phyloP scores from a whole-genome alignment of 148 eudicot genomes.

The Salicornia ramosissima region DNA sequence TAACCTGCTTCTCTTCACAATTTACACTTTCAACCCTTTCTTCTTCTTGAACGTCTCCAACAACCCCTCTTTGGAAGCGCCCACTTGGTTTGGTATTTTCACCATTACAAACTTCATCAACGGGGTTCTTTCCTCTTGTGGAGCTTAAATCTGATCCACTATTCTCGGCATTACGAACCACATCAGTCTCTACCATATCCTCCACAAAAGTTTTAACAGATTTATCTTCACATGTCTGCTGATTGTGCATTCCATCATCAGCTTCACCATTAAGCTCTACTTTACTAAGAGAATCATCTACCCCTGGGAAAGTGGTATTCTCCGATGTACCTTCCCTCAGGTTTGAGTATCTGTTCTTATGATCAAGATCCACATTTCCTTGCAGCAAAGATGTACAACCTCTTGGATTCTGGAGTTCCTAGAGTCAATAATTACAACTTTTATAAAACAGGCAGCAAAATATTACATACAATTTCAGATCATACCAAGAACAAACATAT shows the following conservation, averaged over 20 bases:
- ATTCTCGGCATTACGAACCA: constrained; percentile 46
- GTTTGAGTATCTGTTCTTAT: constrained; percentile 28
- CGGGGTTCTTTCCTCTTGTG: constrained; percentile 44
- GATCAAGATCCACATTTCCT: constrained; percentile 32
- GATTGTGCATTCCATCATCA: constrained; percentile 31
- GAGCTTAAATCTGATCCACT: constrained; percentile 82
- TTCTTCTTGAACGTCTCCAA: constrained; percentile 38
- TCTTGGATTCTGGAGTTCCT: constrained; percentile 50
- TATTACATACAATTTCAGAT: constrained; percentile 4
- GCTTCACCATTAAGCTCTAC: constrained; percentile 34
- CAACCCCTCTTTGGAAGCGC: constrained; percentile 28
- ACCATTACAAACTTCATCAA: constrained; percentile 32
- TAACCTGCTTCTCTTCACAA: constrained; percentile 49
- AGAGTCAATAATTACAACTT: constrained; percentile 15
- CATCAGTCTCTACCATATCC: constrained; percentile 32
- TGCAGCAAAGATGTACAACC: constrained; percentile 31
- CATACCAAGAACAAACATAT: constrained; percentile 23
- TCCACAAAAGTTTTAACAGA: constrained; percentile 23
- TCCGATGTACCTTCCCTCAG: constrained; percentile 53
- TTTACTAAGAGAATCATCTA: constrained; percentile 27
- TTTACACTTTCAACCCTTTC: constrained; percentile 45
- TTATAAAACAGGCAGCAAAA: constrained; percentile 1
- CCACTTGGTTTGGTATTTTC: constrained; percentile 31
- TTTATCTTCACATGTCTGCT: constrained; percentile 29
- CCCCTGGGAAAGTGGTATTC: constrained; percentile 48